These are phyloP conservation scores for Debaryomyces prosopidis DNA, from an alignment of 805 yeast species.

Conservation along the genomic window DNA sequence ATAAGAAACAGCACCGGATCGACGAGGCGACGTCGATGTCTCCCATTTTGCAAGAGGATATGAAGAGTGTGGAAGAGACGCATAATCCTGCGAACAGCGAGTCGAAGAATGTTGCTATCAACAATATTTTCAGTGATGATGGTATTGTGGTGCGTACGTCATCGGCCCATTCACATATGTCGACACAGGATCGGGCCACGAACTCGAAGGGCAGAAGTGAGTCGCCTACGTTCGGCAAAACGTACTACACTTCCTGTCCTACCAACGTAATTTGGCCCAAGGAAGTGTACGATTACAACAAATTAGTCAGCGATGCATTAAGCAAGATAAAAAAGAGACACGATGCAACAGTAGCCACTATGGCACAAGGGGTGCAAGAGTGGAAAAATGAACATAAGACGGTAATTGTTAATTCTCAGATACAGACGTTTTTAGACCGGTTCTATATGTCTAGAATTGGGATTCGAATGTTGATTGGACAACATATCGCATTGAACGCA, in stretches of 20 bases:
- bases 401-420: constrained; percentile 61
- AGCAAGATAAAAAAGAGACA: constrained; percentile 77
- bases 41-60: background rate
- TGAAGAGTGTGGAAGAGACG: constrained; percentile 9
- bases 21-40: background rate
- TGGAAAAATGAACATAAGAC: constrained; percentile 65
- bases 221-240: constrained; percentile 44
- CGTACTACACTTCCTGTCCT: constrained; percentile 56
- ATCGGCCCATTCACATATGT: constrained; percentile 13
- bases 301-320: constrained; percentile 62
- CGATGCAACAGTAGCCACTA: constrained; percentile 90
- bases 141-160: constrained; percentile 43
- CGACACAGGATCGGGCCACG: constrained; percentile 6
- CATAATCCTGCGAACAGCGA: constrained; percentile 31
- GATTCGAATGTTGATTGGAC: constrained; percentile 92
- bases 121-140: constrained; percentile 50
- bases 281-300: constrained; percentile 72
- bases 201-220: constrained; percentile 13
- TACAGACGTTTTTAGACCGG: constrained; percentile 80
- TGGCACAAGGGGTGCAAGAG: constrained; percentile 89
- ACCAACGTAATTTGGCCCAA: constrained; percentile 64
- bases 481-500: constrained; percentile 80
- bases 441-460: constrained; percentile 92
- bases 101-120: constrained; percentile 34
- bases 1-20: background rate